phyloP scores from a whole-genome alignment of 805 yeast species.

The Nakazawaea ernobii region DNA sequence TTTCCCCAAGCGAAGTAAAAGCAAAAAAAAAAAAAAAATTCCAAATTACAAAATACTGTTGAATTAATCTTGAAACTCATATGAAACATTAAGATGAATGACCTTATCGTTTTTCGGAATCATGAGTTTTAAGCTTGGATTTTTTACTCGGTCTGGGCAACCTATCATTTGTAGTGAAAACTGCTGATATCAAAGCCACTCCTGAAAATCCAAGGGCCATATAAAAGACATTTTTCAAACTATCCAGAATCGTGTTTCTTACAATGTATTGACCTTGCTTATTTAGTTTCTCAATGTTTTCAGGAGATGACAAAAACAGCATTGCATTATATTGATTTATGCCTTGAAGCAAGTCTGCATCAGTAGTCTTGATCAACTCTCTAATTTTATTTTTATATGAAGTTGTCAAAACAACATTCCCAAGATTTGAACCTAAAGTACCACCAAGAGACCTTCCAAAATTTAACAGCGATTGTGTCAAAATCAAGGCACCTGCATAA shows the following conservation, averaged over 20 bases:
- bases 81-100: background rate
- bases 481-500: conserved; percentile 40
- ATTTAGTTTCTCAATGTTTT: conserved; percentile 1
- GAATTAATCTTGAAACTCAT: background rate
- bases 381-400: conserved; percentile 20
- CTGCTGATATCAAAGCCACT: conserved; percentile 24
- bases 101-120: too few species aligned
- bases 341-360: background rate
- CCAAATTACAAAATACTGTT: background rate
- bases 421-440: conserved; percentile 36
- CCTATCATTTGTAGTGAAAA: conserved; percentile 35
- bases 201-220: conserved; percentile 31
- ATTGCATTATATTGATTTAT: background rate
- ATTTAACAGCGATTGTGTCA: conserved; percentile 40
- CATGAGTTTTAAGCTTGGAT: conserved; percentile 7
- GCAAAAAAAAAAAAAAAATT: background rate
- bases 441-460: conserved; percentile 42
- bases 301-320: conserved; percentile 8
- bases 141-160: conserved; percentile 28
- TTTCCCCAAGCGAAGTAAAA: too few species aligned
- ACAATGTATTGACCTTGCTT: conserved; percentile 14
- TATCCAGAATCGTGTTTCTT: conserved; percentile 24
- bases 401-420: conserved; percentile 34
- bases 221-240: conserved; percentile 35
- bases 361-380: background rate